Conservation (phyloP, 805 yeast species). For the Grigorovia yakushimaensis region DNA sequence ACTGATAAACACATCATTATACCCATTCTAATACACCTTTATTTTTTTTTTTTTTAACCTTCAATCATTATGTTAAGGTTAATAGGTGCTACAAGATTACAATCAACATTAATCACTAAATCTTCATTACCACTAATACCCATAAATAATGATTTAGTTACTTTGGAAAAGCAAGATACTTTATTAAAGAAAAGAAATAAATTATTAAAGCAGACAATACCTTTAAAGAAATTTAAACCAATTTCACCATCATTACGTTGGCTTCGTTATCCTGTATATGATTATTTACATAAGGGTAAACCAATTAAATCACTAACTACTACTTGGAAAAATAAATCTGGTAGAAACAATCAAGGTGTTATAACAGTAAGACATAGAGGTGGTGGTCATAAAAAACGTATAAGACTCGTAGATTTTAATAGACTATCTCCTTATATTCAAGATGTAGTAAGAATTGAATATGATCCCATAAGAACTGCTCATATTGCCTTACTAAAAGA, state of each 20-base stretch:
- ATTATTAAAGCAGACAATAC: conserved; percentile 58
- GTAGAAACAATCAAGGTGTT: conserved; percentile 81
- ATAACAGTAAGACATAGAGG: conserved; percentile 93
- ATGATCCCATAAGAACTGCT: conserved; percentile 89
- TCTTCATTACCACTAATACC: conserved; percentile 23
- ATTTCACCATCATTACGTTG: conserved; percentile 82
- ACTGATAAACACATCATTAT: no score
- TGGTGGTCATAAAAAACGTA: conserved; percentile 89
- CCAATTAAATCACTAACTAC: conserved; percentile 71
- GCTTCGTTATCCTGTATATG: conserved; percentile 80
- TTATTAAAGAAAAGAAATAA: conserved; percentile 62
- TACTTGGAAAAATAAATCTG: conserved; percentile 64
- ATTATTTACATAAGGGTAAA: conserved; percentile 76
- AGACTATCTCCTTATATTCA: conserved; percentile 64
- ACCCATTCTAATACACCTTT: background rate
- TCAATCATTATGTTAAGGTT: background rate
- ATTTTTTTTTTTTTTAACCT: no score
- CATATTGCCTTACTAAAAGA: conserved; percentile 83
- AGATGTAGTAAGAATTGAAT: conserved; percentile 78
- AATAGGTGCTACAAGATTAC: background rate
- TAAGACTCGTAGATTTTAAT: conserved; percentile 69
- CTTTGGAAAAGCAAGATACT: conserved; percentile 70
- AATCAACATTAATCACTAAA: background rate
- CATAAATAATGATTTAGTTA: conserved; percentile 41
- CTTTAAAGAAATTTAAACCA: conserved; percentile 67